A percentile compares a stretch with the other conserved stretches of the same genome.
Evolutionary conservation across 495 filamentous ascomycete species (phyloP).

Genomic region (Tetracladium marchalianum): DNA sequence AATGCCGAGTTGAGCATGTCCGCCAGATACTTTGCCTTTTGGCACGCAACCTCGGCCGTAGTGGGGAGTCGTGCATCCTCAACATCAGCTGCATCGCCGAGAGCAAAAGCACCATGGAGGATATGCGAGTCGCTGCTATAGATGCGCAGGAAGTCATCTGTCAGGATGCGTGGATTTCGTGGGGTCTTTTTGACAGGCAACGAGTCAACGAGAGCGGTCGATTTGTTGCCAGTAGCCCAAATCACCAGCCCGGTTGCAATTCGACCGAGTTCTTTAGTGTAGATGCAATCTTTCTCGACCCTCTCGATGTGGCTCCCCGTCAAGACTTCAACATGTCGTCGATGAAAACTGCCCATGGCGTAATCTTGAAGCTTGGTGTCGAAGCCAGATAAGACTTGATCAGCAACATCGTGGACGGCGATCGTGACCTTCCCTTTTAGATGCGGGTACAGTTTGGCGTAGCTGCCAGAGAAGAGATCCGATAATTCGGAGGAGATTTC

Average conservation of each 20-base stretch:
- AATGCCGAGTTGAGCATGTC: conserved; percentile 23
- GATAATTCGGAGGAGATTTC: conserved; percentile 82
- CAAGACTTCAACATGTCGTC: conserved; percentile 16
- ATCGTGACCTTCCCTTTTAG: conserved; percentile 16
- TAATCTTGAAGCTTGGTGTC: conserved; percentile 23
- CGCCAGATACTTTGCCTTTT: conserved; percentile 70
- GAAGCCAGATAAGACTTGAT: conserved; percentile 19
- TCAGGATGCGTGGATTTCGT: conserved; percentile 21
- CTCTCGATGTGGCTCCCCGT: conserved; percentile 20
- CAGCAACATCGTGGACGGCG: conserved; percentile 25
- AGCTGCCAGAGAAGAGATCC: conserved; percentile 39
- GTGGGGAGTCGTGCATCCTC: conserved; percentile 47
- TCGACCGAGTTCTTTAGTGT: conserved; percentile 19
- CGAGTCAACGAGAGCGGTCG: conserved; percentile 14
- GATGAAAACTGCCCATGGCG: conserved; percentile 16
- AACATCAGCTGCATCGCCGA: conserved; percentile 69
- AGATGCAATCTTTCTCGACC: conserved; percentile 18
- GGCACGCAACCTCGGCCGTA: conserved; percentile 76
- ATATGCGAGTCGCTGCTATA: conserved; percentile 1
- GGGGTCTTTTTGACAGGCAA: conserved; percentile 19
- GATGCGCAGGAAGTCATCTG: conserved; percentile 21
- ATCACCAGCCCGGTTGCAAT: conserved; percentile 22
- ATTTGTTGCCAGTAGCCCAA: conserved; percentile 26
- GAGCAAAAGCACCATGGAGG: conserved; percentile 53
- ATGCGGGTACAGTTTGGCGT: conserved; percentile 20